These are phyloP conservation scores for Delonix regia DNA, from an alignment of 306 rosid species.

Conservation along the genomic window DNA sequence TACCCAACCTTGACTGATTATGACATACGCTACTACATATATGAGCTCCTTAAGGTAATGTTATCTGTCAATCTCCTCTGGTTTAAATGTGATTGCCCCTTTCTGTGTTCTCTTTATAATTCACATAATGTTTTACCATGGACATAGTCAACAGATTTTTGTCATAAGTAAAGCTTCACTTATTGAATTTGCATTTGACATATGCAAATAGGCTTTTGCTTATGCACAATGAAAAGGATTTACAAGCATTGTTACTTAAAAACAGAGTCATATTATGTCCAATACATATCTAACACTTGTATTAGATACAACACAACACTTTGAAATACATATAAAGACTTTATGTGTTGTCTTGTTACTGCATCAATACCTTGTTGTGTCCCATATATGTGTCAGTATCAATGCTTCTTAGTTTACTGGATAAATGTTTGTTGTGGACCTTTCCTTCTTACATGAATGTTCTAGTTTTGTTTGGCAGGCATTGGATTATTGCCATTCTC, in stretches of 20 bases:
- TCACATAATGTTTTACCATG: not conserved
- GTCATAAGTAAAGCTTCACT: slow-evolving; percentile 15
- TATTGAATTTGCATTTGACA: slow-evolving; percentile 20
- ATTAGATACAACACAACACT: not conserved
- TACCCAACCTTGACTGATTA: slow-evolving; percentile 86
- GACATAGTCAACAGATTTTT: slow-evolving; percentile 23
- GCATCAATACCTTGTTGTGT: not conserved
- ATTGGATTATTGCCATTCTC: slow-evolving; percentile 89
- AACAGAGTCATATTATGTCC: not conserved
- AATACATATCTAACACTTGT: not conserved
- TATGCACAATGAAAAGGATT: slow-evolving; percentile 25
- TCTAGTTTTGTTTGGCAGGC: slow-evolving; percentile 58
- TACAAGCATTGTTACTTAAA: not conserved
- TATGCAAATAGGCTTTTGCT: slow-evolving; percentile 17
- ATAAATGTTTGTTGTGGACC: slow-evolving; percentile 15
- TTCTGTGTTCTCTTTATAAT: slow-evolving; percentile 11
- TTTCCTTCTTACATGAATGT: slow-evolving; percentile 29
- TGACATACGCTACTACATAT: slow-evolving; percentile 92
- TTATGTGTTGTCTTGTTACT: not conserved
- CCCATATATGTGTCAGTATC: not conserved
- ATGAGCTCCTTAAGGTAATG: slow-evolving; percentile 91
- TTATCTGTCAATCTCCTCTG: slow-evolving; percentile 25
- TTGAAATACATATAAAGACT: not conserved
- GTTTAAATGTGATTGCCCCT: slow-evolving; percentile 18
- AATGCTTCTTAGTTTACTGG: not conserved